A percentile compares a stretch with the other conserved stretches of the same genome.
Conservation (phyloP, 805 yeast species). For the Candida andamanensis region DNA sequence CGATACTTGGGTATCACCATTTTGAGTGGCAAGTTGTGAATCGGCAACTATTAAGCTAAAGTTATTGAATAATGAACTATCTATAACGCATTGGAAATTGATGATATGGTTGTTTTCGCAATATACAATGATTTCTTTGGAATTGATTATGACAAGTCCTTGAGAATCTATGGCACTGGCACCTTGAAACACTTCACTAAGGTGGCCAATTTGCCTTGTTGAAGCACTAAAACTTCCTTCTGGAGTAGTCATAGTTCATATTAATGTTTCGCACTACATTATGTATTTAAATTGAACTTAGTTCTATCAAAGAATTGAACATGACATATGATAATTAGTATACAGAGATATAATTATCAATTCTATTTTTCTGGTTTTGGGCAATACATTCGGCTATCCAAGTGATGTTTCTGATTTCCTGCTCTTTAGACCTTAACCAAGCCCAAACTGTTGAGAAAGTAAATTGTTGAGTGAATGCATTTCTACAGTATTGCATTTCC, state of each 20-base stretch:
- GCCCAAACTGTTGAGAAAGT: conserved; percentile 90
- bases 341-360: conserved; percentile 84
- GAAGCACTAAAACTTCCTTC: conserved; percentile 26
- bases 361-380: conserved; percentile 93
- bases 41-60: conserved; percentile 16
- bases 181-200: conserved; percentile 32
- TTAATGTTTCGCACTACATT: no score
- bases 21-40: no score
- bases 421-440: conserved; percentile 93
- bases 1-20: no score
- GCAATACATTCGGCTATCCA: conserved; percentile 99
- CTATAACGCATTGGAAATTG: conserved; percentile 31
- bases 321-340: conserved; percentile 43
- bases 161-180: conserved; percentile 26
- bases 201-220: conserved; percentile 32
- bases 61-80: conserved; percentile 30
- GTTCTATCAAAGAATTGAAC: no score
- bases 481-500: conserved; percentile 88
- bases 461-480: conserved; percentile 95
- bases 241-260: no score
- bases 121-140: conserved; percentile 28
- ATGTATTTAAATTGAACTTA: no score
- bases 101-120: conserved; percentile 33
- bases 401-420: conserved; percentile 94
- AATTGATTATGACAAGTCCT: conserved; percentile 30